Evolutionary conservation across 2,329 filamentous ascomycete genomes (phyloP), one percentile per base, ranked within the genome.

Genomic region (Neonectria magnoliae): DNA sequence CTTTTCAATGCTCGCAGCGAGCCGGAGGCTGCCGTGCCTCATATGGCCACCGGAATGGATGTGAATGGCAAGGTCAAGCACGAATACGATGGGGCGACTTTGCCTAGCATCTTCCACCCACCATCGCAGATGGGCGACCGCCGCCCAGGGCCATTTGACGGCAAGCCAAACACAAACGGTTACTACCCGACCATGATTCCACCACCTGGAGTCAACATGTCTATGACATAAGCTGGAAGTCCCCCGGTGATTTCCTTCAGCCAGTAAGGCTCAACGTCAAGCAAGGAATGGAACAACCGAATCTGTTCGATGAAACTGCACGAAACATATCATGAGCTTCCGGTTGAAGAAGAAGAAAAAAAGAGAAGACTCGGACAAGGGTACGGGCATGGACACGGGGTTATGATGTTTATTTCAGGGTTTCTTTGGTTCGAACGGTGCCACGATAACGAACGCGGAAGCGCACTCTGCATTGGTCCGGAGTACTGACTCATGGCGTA

Each of bases 181-280:
- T 87, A 85, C 67, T 88, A 88, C 65, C 86, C 86, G 2, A 83
- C 81, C 6, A 76, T 83, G 68, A 74, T 85, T 31, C 78, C 82
- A 7, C 83, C 84, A 25, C 81, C 84, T 1, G 81, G 82, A 29
- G 81, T 84, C 75, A 81, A 81, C 68, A 80, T 84, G 74, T 80
- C 79, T 51, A 76, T 78, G 72, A 69, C 72, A 62, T 77, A 60
- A 71, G 27, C 36, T 47, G 31, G 33, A 33, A 27, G 9, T 36
- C n/a, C 25, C 31, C 31, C 1, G n/a, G 33, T 6, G n/a, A 33
- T 33, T 55, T 16, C 44, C 27, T 33, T 52, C 31, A 22, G 51
- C 22, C 14, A 53, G 18, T 38, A n/a, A 58, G 48, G 27, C 6
- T 20, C 20, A 48, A 33, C 31, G 25, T 44, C 10, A 22, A 22